Evolutionary conservation across 352 stramenopile species (phyloP).

Genomic region (Blastocystis sp.): DNA sequence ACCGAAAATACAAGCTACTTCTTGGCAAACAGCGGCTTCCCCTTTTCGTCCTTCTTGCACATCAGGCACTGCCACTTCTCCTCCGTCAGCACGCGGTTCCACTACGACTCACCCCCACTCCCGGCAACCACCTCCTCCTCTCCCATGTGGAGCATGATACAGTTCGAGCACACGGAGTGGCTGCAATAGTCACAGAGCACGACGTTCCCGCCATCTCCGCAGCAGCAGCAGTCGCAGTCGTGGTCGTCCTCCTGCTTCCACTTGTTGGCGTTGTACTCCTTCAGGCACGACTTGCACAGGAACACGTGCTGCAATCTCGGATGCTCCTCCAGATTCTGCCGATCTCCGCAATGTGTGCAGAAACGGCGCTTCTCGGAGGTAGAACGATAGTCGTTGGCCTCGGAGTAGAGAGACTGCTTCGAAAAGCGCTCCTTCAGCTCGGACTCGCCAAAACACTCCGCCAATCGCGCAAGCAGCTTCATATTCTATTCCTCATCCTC

Average conservation of each 20-base stretch:
- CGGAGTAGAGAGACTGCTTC: constrained; percentile 16
- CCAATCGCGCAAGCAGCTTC: constrained; percentile 1
- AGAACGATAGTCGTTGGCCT: constrained; percentile 15
- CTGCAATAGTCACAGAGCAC: constrained; percentile 56
- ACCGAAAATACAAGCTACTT: constrained; percentile 21
- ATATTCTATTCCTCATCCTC: background rate
- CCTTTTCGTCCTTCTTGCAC: constrained; percentile 38
- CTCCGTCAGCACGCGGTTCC: constrained; percentile 24
- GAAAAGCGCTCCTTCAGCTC: constrained; percentile 1
- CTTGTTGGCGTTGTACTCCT: constrained; percentile 47
- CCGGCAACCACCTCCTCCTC: background rate
- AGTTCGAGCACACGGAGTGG: constrained; percentile 59
- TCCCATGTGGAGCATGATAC: constrained; percentile 56
- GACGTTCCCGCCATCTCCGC: constrained; percentile 45
- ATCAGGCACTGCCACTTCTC: constrained; percentile 42
- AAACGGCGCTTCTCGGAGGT: constrained; percentile 20
- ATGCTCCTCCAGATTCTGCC: constrained; percentile 41
- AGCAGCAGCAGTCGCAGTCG: constrained; percentile 43
- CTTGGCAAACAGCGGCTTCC: background rate
- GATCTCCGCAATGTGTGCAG: constrained; percentile 52
- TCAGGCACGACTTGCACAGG: constrained; percentile 38
- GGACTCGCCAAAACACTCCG: background rate
- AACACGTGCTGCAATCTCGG: constrained; percentile 20
- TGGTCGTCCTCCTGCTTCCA: constrained; percentile 55
- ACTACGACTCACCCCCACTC: background rate